Evolutionary conservation across 805 yeast species (phyloP).

Genomic region (Hanseniaspora hatyaiensis): DNA sequence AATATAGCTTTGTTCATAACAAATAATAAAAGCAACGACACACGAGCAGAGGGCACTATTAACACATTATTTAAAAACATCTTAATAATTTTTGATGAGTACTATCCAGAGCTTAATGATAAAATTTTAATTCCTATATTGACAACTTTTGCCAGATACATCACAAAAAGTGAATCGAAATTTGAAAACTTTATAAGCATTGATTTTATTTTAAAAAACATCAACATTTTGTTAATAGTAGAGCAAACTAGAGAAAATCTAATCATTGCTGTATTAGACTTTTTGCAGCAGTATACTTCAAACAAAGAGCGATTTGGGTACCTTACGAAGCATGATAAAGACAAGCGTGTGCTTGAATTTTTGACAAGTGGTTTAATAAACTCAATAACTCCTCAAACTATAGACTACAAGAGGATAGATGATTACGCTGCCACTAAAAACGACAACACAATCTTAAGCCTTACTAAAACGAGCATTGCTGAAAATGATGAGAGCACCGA

Average conservation of each 20-base stretch:
- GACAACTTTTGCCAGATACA: slow-evolving; percentile 66
- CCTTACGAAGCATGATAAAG: slow-evolving; percentile 30
- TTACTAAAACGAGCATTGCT: slow-evolving; percentile 25
- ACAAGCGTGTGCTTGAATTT: slow-evolving; percentile 39
- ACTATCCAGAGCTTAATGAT: slow-evolving; percentile 46
- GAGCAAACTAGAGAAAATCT: slow-evolving; percentile 54
- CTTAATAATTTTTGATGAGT: slow-evolving; percentile 6
- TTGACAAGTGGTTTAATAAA: slow-evolving; percentile 52
- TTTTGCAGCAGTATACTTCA: slow-evolving; percentile 65
- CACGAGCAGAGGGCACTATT: slow-evolving; percentile 12
- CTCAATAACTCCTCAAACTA: slow-evolving; percentile 41
- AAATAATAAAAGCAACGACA: slow-evolving; percentile 59
- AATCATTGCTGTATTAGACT: slow-evolving; percentile 60
- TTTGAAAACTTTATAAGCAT: neutral
- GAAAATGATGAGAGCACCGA: slow-evolving; percentile 40
- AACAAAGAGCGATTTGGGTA: slow-evolving; percentile 51
- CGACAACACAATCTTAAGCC: neutral
- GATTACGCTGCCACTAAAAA: neutral
- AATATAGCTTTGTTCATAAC: slow-evolving; percentile 71
- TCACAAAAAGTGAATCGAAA: slow-evolving; percentile 37
- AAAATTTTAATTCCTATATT: slow-evolving; percentile 55
- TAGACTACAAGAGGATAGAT: neutral
- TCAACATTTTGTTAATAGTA: slow-evolving; percentile 35
- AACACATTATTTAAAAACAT: slow-evolving; percentile 9
- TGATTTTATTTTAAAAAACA: slow-evolving; percentile 6